Conservation (phyloP, 768 basidiomycete genomes). For the Strobilomyces dryophilus region DNA sequence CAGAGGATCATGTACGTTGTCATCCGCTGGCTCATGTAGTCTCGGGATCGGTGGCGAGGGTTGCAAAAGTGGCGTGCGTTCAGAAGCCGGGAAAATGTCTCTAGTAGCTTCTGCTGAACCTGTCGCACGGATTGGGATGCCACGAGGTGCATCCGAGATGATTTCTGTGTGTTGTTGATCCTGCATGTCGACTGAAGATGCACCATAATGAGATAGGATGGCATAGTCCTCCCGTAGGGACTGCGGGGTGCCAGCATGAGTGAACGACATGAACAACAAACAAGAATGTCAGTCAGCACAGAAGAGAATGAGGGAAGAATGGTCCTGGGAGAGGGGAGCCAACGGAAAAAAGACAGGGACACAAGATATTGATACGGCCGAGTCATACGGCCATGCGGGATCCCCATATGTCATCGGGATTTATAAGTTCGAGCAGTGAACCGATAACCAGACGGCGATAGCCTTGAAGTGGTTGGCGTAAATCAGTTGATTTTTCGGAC, state of each 20-base stretch:
- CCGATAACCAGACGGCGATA: too few species aligned
- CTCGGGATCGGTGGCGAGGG: conserved; percentile 47
- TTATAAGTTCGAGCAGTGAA: too few species aligned
- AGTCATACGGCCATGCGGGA: background rate
- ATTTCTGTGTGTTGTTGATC: conserved; percentile 3
- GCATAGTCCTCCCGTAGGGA: conserved; percentile 67
- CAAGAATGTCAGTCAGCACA: too few species aligned
- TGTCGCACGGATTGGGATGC: conserved; percentile 16
- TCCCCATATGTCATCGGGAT: background rate
- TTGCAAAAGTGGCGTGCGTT: conserved; percentile 55
- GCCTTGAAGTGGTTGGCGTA: too few species aligned
- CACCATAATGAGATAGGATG: conserved; percentile 50
- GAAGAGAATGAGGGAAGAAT: too few species aligned
- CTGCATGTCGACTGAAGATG: conserved; percentile 17
- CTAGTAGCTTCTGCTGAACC: background rate
- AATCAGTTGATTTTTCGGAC: too few species aligned
- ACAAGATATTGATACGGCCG: background rate
- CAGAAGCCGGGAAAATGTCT: conserved; percentile 21
- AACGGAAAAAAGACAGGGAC: too few species aligned
- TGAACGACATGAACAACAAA: conserved; percentile 13
- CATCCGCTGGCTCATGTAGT: conserved; percentile 48
- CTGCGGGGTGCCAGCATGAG: conserved; percentile 15
- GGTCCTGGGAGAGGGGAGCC: background rate
- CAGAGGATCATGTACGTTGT: background rate
- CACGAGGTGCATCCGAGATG: conserved; percentile 13